Evolutionary conservation across 176 grass and related monocot species (phyloP), one percentile per base, ranked within the genome.

Genomic region (Bonia amplexicaulis): DNA sequence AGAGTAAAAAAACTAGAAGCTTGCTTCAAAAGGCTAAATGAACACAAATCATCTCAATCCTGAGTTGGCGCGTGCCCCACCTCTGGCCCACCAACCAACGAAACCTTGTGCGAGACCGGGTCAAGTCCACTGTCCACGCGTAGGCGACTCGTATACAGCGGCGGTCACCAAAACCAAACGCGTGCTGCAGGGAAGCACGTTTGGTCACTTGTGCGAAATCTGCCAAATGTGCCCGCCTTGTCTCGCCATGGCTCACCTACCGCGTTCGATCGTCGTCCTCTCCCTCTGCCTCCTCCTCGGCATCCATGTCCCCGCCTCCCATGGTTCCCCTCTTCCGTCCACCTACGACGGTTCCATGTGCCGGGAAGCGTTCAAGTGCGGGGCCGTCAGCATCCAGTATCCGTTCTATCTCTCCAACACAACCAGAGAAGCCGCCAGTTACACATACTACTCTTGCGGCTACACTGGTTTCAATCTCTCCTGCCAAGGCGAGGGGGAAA

Each of bases 391-490:
- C 0, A 78, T 89, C 77, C 4, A 0, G 0, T 92, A 92, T 6
- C 86, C 82, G 0, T 89, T 92, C 82, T 73, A 48, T 31, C 77
- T 73, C 0, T 46, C 71, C n/a, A 7, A 19, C 54, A 0, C 3
- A 0, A 60, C 0, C 17, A 0, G 0, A 27, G 1, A 3, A 0
- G 10, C 0, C 12, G 0, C 55, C 0, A 4, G 15, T 19, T 4
- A 58, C 66, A 0, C 12, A 3, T 2, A 15, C 12, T 66, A 13
- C 39, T 84, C 80, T 4, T 92, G 85, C 69, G 82, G 90, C n/a
- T 88, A 92, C 82, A 81, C 85, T 15, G 73, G 73, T 2, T 45
- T 88, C 64, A 46, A 49, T 0, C 69, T 95, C 70, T 57, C 4
- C 51, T 95, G 88, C 16, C 7, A 10, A 2, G 35, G 0, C 15